phyloP scores from a whole-genome alignment of 176 grass and related monocot species.

The Bonia amplexicaulis region DNA sequence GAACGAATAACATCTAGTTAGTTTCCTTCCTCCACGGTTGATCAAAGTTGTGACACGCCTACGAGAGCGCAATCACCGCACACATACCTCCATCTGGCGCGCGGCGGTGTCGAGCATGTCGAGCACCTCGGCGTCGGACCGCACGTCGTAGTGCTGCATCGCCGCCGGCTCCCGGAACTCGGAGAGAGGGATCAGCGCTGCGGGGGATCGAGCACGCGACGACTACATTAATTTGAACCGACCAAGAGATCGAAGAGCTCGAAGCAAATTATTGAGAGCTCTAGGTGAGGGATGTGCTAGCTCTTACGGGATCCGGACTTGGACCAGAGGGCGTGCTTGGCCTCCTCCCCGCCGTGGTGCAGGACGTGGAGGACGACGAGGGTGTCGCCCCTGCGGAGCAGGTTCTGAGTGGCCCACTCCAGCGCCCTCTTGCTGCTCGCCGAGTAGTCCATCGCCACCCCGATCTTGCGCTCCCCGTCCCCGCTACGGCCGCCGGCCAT shows the following conservation, averaged over 20 bases:
- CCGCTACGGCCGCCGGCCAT: constrained; percentile 18
- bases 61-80: background rate
- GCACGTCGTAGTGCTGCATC: constrained; percentile 62
- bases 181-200: constrained; percentile 76
- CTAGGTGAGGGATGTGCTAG: background rate
- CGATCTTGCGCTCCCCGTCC: constrained; percentile 51
- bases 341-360: constrained; percentile 30
- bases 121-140: constrained; percentile 64
- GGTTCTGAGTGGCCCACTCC: constrained; percentile 54
- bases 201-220: background rate
- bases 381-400: constrained; percentile 57
- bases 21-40: background rate
- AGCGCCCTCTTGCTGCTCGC: constrained; percentile 68
- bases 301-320: constrained; percentile 60
- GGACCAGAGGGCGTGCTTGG: constrained; percentile 58
- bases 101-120: constrained; percentile 75
- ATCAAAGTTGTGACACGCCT: background rate
- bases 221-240: background rate
- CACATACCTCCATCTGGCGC: constrained; percentile 57
- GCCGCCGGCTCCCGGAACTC: constrained; percentile 64
- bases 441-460: constrained; percentile 78
- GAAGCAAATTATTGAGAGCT: background rate
- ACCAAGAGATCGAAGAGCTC: background rate
- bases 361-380: constrained; percentile 59
- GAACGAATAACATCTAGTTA: background rate